A percentile compares a stretch with the other conserved stretches of the same genome.
Evolutionary conservation across 441 rosid genomes (phyloP).

Genomic region (Hura crepitans): DNA sequence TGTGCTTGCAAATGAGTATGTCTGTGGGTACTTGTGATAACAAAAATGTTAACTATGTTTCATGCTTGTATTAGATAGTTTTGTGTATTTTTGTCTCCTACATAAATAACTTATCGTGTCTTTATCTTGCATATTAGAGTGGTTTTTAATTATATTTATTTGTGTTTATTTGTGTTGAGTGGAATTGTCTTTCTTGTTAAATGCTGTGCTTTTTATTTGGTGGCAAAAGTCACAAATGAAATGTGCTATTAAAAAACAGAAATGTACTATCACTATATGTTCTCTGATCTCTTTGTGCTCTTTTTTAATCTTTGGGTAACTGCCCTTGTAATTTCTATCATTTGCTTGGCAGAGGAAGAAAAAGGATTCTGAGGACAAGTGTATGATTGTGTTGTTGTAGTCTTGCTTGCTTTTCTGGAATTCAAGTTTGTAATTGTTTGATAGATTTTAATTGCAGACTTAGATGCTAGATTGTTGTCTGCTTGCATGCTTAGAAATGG

Average conservation of each 20-base stretch:
- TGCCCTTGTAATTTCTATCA: too few species aligned
- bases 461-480: not conserved
- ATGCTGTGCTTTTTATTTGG: not conserved
- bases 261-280: too few species aligned
- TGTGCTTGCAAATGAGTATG: conserved; percentile 1
- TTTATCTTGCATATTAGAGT: not conserved
- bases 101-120: not conserved
- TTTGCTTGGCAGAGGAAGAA: too few species aligned
- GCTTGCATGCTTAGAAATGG: not conserved
- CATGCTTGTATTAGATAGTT: too few species aligned
- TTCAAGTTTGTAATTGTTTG: not conserved
- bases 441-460: not conserved
- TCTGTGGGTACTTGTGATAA: not conserved
- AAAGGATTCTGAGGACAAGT: too few species aligned
- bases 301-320: too few species aligned
- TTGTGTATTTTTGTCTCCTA: not conserved
- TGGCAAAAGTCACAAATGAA: too few species aligned
- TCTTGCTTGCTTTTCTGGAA: not conserved
- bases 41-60: not conserved
- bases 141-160: not conserved
- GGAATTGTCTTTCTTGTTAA: not conserved
- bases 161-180: not conserved
- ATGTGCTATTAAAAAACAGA: too few species aligned
- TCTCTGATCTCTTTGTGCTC: too few species aligned
- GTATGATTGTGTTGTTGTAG: not conserved